Percentiles rank a stretch among this genome's conserved stretches.
These are phyloP conservation scores for Suillus weaverae DNA, from an alignment of 768 basidiomycete genomes.

Conservation along the genomic window DNA sequence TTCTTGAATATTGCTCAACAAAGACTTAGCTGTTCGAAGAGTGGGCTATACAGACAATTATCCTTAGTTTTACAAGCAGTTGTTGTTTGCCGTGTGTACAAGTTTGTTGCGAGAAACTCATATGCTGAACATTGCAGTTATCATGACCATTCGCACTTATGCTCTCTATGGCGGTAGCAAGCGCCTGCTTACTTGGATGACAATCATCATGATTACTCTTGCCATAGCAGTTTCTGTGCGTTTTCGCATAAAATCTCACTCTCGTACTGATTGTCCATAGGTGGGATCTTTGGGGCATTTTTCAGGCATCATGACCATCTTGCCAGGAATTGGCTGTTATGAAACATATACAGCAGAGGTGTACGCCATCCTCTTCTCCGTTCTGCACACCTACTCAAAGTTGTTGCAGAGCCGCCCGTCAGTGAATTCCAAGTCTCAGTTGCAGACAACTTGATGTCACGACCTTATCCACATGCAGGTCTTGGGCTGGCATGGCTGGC, in stretches of 20 bases:
- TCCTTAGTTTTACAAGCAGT: not conserved
- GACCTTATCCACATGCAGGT: not conserved
- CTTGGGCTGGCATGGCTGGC: not conserved
- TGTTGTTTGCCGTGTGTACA: not conserved
- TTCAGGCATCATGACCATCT: slow-evolving; percentile 37
- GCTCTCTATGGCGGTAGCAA: slow-evolving; percentile 47
- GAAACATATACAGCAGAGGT: slow-evolving; percentile 3
- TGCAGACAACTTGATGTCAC: not conserved
- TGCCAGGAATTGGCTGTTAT: slow-evolving; percentile 31
- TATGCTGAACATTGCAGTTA: slow-evolving; percentile 34
- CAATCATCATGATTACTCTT: slow-evolving; percentile 34
- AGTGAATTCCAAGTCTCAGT: not conserved
- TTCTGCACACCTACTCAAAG: slow-evolving; percentile 30
- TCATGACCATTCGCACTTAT: slow-evolving; percentile 46
- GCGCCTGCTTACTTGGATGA: slow-evolving; percentile 39
- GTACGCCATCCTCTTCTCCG: slow-evolving; percentile 29
- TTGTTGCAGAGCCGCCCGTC: not conserved
- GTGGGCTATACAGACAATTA: not conserved
- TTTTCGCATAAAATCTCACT: slow-evolving; percentile 5
- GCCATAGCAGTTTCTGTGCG: slow-evolving; percentile 37
- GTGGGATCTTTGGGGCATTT: slow-evolving; percentile 42
- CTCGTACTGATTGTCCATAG: not conserved
- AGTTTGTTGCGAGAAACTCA: not conserved
- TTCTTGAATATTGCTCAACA: not conserved
- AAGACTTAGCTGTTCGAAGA: not conserved